Conservation (phyloP, 768 basidiomycete genomes). For the Boletus subparvulus region DNA sequence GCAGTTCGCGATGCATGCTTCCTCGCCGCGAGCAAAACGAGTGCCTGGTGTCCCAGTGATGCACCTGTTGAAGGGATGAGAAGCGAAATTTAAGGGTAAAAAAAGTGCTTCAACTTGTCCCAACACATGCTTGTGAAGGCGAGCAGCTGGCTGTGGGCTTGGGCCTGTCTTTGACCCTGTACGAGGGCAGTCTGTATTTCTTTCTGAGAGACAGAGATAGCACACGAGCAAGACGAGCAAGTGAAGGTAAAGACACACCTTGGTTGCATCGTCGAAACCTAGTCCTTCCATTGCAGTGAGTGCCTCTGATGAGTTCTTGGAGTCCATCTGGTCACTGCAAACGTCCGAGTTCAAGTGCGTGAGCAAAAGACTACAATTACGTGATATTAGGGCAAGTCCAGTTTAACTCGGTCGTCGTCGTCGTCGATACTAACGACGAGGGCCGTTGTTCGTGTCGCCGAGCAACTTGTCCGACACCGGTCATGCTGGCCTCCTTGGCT, state of each 20-base stretch:
- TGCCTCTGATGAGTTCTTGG: slow-evolving; percentile 26
- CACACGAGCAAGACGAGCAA: slow-evolving; percentile 4
- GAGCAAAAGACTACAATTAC: slow-evolving; percentile 28
- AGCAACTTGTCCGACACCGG: slow-evolving; percentile 1
- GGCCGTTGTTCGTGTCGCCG: slow-evolving; percentile 1
- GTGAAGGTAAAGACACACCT: slow-evolving; percentile 42
- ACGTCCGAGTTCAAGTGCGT: slow-evolving; percentile 7
- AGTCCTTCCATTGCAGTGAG: slow-evolving; percentile 39
- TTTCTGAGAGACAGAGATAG: slow-evolving; percentile 49
- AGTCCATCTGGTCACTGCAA: slow-evolving; percentile 16
- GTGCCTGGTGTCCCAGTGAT: slow-evolving; percentile 76
- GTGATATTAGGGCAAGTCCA: slow-evolving; percentile 17
- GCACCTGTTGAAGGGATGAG: slow-evolving; percentile 53
- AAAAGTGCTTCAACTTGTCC: slow-evolving; percentile 70
- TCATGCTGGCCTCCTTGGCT: slow-evolving; percentile 1
- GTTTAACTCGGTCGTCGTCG: not conserved
- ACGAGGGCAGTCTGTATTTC: slow-evolving; percentile 81
- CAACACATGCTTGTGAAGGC: slow-evolving; percentile 83
- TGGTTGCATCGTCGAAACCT: slow-evolving; percentile 72
- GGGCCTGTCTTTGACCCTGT: slow-evolving; percentile 76
- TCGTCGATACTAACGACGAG: slow-evolving; percentile 10
- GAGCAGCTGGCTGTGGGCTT: slow-evolving; percentile 73
- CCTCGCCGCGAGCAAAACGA: slow-evolving; percentile 76
- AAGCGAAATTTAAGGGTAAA: not conserved
- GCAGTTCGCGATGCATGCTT: slow-evolving; percentile 82